Evolutionary conservation across 306 rosid genomes (phyloP).

Genomic region (Abrus precatorius): DNA sequence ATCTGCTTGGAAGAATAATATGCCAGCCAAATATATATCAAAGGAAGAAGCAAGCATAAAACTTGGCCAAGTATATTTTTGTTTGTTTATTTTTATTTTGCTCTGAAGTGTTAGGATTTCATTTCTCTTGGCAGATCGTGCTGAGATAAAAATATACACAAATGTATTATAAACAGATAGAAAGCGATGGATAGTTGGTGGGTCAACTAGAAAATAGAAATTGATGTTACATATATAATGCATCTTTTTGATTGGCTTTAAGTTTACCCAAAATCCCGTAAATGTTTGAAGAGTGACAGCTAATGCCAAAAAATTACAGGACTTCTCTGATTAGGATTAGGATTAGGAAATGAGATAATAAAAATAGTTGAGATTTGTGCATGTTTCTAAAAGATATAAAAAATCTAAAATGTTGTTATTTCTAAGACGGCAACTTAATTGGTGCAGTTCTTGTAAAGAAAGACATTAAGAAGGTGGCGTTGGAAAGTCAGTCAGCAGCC

Average conservation of each 20-base stretch:
- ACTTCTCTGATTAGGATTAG: neutral
- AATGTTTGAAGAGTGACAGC: neutral
- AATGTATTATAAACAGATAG: neutral
- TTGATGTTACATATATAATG: neutral
- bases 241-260: neutral
- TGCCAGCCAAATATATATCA: too few relatives aligned
- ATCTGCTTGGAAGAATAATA: neutral
- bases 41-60: neutral
- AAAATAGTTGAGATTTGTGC: neutral
- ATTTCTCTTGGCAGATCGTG: neutral
- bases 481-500: constrained; percentile 9
- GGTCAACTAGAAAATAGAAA: neutral
- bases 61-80: neutral
- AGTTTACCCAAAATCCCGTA: neutral
- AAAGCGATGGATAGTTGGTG: neutral
- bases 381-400: neutral
- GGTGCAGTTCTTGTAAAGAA: neutral
- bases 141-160: neutral
- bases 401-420: neutral
- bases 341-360: neutral
- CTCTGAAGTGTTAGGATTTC: neutral
- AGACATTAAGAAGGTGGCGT: neutral
- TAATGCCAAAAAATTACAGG: neutral
- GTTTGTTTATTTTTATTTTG: neutral
- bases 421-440: neutral